Evolutionary conservation across 139 green algal genomes (phyloP).

Genomic region (Medakamo hakoo): DNA sequence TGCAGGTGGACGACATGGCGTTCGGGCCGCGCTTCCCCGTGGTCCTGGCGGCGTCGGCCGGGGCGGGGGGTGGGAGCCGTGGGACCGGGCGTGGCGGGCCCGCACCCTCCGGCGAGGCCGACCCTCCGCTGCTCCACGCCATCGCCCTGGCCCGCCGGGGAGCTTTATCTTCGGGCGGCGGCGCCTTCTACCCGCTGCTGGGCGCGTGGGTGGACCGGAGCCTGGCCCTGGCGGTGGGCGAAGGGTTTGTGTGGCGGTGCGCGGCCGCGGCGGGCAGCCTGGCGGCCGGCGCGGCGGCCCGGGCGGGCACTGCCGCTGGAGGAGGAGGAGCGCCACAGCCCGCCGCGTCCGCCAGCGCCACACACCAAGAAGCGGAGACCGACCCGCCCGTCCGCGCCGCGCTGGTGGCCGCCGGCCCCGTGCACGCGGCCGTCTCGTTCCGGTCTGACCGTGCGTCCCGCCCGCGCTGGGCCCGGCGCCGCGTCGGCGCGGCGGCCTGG

Average conservation of each 20-base stretch:
- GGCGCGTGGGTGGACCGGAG: background rate
- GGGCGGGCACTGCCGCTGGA: no score
- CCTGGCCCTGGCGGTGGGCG: background rate
- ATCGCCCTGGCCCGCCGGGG: background rate
- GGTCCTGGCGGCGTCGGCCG: constrained; percentile 25
- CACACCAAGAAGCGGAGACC: constrained; percentile 4
- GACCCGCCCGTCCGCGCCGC: constrained; percentile 40
- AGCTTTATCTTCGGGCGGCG: no score
- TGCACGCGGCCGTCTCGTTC: constrained; percentile 44
- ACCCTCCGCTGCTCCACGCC: background rate
- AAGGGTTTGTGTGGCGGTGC: constrained; percentile 2
- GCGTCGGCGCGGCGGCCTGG: constrained; percentile 17
- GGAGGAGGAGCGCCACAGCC: no score
- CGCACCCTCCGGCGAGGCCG: background rate
- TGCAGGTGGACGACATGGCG: constrained; percentile 67
- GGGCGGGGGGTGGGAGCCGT: no score
- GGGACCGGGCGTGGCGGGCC: no score
- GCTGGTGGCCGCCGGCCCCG: constrained; percentile 35
- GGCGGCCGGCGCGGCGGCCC: background rate
- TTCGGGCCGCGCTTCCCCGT: constrained; percentile 43
- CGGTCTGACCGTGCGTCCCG: constrained; percentile 28
- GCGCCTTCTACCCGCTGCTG: background rate
- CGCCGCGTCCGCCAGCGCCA: background rate
- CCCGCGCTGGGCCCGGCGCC: constrained; percentile 27
- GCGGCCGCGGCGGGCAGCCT: background rate